Base-by-base conservation (phyloP, 176 grass and related monocot species). In the Avena sativa region DNA sequence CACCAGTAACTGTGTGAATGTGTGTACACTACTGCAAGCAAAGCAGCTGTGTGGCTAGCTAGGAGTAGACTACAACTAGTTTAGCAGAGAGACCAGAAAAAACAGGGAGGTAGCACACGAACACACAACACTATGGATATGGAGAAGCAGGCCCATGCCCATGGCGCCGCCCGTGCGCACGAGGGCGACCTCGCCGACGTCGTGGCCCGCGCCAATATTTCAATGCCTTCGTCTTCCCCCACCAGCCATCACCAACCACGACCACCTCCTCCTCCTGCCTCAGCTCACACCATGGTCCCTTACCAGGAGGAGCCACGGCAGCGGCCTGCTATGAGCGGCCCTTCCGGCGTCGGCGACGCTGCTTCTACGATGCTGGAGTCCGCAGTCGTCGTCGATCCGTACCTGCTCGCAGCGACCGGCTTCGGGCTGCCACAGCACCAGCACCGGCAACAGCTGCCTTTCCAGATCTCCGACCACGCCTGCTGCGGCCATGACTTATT, bases 121-220 rank as follows among this genome's bases (percentile, higher is more conserved):
- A 66, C 61, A 64, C 55, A 43, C 47, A 17, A 12, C 69, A 81
- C 81, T 63, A 85, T 26, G 89, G 89, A 81, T 15, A 91, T 85
- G 70, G 73, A 81, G 76, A 82, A 59, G 72, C 72, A 30, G 4
- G 50, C 76, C 81, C 66, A 52, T 75, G 50, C 76, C 81, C 66
- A 52, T 75, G 59, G 21, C 76, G 68, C 56, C 89, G 68, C 86
- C 68, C 32, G 81, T 47, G 82, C 85, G 43, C 86, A 85, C 7
- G 89, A 88, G 12, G 89, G 89, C 28, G 89, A 91, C 86, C 89
- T 91, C 77, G 86, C 89, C 86, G 89, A 88, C 70, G 70, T 91
- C 53, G 89, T 91, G 5, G 86, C 82, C 51, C 82, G 70, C 30
- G 86, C 89, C 3, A 43, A 79, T 76, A 16, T 67, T 34, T 43